Evolutionary conservation across 2,329 filamentous ascomycete species (phyloP).

Genomic region (Cercospora zeina): DNA sequence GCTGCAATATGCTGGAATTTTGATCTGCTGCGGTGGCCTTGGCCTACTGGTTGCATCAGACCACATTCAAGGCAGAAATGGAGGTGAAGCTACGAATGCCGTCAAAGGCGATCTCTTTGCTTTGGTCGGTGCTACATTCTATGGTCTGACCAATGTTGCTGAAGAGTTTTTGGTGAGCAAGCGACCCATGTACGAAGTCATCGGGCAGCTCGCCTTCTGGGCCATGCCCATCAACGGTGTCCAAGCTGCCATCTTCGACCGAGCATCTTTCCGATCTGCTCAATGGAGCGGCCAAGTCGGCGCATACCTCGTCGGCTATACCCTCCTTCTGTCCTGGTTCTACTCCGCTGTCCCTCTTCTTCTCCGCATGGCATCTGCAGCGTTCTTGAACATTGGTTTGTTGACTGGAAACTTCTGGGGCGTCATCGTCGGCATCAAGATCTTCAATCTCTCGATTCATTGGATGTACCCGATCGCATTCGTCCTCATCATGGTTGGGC

Average conservation of each 20-base stretch:
- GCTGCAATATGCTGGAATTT: conserved; percentile 80
- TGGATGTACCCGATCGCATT: conserved; percentile 96
- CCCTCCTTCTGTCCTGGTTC: conserved; percentile 77
- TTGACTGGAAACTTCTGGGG: conserved; percentile 97
- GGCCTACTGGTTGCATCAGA: conserved; percentile 84
- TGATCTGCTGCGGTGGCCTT: conserved; percentile 88
- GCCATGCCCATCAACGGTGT: conserved; percentile 88
- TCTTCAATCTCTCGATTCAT: conserved; percentile 78
- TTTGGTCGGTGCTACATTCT: conserved; percentile 82
- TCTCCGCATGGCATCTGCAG: conserved; percentile 84
- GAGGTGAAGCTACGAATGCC: conserved; percentile 66
- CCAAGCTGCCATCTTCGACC: conserved; percentile 90
- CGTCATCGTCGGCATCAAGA: conserved; percentile 83
- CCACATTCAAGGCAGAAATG: conserved; percentile 75
- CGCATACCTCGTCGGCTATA: conserved; percentile 88
- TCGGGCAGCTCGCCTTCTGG: conserved; percentile 86
- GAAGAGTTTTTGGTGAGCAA: conserved; percentile 93
- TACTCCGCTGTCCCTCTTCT: conserved; percentile 85
- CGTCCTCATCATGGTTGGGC: conserved; percentile 82
- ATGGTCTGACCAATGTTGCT: conserved; percentile 85
- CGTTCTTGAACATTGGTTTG: conserved; percentile 94
- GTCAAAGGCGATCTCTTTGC: conserved; percentile 93
- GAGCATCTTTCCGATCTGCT: conserved; percentile 60
- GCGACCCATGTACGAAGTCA: conserved; percentile 85
- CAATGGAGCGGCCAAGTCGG: conserved; percentile 57